These are phyloP conservation scores for Pugionium dolabratum DNA, from an alignment of 345 rosid species.

Conservation along the genomic window DNA sequence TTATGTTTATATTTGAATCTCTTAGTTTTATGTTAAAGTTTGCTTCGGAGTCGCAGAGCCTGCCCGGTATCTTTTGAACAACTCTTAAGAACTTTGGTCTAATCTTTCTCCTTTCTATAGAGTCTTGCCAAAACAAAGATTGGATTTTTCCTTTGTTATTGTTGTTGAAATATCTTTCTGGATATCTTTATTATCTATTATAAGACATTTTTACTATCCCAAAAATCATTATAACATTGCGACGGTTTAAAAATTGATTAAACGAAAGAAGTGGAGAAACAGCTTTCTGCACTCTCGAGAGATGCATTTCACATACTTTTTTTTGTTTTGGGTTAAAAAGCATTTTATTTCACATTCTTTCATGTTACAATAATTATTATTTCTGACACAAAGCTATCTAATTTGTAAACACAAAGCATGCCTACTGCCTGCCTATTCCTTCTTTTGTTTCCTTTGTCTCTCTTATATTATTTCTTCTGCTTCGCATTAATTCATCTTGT, in stretches of 20 bases:
- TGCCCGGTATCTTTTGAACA: conserved; percentile 45
- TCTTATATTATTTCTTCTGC: conserved; percentile 7
- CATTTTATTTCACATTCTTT: background rate
- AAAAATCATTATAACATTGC: too few relatives aligned
- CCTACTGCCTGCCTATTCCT: conserved; percentile 17
- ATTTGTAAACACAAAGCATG: conserved; percentile 36
- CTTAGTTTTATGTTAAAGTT: conserved; percentile 3
- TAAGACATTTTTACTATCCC: conserved; percentile 3
- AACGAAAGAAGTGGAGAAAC: conserved; percentile 19
- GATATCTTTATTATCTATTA: conserved; percentile 24
- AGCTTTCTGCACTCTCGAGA: conserved; percentile 32
- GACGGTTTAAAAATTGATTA: too few relatives aligned
- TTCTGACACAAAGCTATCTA: conserved; percentile 34
- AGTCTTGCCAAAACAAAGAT: conserved; percentile 9
- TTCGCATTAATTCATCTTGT: conserved; percentile 4
- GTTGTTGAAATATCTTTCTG: conserved; percentile 20
- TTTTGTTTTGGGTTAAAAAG: too few relatives aligned
- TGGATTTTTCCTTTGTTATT: background rate
- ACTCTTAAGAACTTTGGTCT: conserved; percentile 28
- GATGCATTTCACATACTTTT: conserved; percentile 27
- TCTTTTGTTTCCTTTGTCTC: conserved; percentile 13
- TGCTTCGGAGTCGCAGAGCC: conserved; percentile 25
- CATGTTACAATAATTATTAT: conserved; percentile 19
- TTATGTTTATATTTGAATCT: conserved; percentile 19
- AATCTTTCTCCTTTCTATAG: conserved; percentile 25